Base-by-base conservation (phyloP, 768 basidiomycete genomes). In the Pholiota conissans region DNA sequence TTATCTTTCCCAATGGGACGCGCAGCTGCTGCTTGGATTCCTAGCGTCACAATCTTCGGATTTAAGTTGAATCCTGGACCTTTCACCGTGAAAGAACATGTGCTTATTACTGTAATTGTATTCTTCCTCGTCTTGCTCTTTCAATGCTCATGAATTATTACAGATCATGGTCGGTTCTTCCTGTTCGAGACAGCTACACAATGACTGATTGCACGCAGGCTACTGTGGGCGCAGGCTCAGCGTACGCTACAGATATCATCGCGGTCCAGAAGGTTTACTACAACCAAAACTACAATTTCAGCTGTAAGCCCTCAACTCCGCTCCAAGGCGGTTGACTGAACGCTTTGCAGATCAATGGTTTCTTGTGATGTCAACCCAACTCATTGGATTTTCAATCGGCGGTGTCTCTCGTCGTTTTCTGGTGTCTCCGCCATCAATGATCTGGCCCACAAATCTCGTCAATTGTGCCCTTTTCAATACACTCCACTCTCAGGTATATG, bases 331-430 rank as follows among this genome's bases (percentile, higher is more conserved):
- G 14, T 46, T 3, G 46, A 27, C 10, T 57, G 29, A 56, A 26
- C 26, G 30, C 39, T 48, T 65, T 11, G 50, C 57, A 77, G 86
- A 87, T 67, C 86, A 89, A 71, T 86, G 88, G 84, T 80, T 90
- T 58, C 72, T 90, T 1, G 85, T 90, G 14, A 80, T 90, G 68
- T 84, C 82, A 11, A 83, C 83, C 0, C 84, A 86, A 61, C 70
- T 89, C 55, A 89, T 90, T 40, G 89, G 90, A 2, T 91, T 89
- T 72, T 90, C 88, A 4, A 82, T 90, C 46, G 90, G 89, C 39
- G 90, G 90, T 13, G 72, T 90, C 34, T 79, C 81, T 2, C 80
- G 85, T 8, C 84, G 88, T 14, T 91, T 91, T 77, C 80, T 91
- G 8, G 89, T 91, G 2, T 76, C 79, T 8, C 89, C 89, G 2